These are phyloP conservation scores for Apiotrichum sp. DNA, from an alignment of 1,284 basidiomycete species.

Conservation along the genomic window DNA sequence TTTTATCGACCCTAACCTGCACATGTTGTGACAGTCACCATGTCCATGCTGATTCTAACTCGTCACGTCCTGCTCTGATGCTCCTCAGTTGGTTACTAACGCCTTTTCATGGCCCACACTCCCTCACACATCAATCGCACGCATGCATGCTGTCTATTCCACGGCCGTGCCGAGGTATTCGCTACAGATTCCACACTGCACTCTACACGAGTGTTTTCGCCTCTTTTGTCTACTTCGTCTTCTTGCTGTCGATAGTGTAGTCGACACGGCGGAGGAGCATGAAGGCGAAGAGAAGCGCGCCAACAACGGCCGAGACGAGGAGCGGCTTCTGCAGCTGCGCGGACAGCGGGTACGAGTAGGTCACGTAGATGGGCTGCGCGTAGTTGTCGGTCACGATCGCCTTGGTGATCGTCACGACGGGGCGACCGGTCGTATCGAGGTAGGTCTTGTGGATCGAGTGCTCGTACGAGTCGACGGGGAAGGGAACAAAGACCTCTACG, in stretches of 20 bases:
- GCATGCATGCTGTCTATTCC: slow-evolving; percentile 8
- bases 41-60: too few species aligned
- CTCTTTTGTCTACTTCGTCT: not conserved
- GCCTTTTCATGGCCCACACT: too few species aligned
- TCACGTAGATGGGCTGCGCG: slow-evolving; percentile 52
- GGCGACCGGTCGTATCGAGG: slow-evolving; percentile 88
- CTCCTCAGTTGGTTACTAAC: too few species aligned
- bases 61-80: too few species aligned
- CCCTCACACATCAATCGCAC: not conserved
- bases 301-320: slow-evolving; percentile 46
- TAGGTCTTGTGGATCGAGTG: slow-evolving; percentile 72
- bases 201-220: not conserved
- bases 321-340: slow-evolving; percentile 79
- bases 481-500: slow-evolving; percentile 69
- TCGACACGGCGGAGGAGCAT: slow-evolving; percentile 42
- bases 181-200: not conserved
- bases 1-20: too few species aligned
- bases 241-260: slow-evolving; percentile 33
- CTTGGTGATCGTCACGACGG: slow-evolving; percentile 68
- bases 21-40: too few species aligned
- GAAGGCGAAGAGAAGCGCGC: slow-evolving; percentile 37
- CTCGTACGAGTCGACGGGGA: slow-evolving; percentile 60
- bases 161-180: slow-evolving; percentile 1
- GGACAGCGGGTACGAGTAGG: slow-evolving; percentile 69
- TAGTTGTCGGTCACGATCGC: slow-evolving; percentile 71